Conservation (phyloP, 495 filamentous ascomycete species). For the Podospora anserina region DNA sequence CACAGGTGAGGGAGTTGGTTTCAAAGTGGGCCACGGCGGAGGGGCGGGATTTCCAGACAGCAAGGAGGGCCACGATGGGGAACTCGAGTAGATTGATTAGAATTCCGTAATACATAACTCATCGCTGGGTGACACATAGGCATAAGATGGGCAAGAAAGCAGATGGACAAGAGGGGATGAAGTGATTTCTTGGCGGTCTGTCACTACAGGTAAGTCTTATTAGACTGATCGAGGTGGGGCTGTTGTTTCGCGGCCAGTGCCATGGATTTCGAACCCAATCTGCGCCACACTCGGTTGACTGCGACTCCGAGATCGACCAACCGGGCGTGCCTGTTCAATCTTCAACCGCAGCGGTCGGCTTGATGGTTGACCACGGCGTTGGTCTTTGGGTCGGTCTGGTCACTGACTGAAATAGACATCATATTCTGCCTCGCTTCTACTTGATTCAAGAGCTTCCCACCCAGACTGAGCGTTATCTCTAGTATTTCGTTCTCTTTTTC, state of each 20-base stretch:
- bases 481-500: background rate
- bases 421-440: background rate
- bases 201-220: no score
- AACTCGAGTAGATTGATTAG: background rate
- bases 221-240: background rate
- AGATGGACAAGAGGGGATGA: background rate
- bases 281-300: background rate
- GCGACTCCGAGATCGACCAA: background rate
- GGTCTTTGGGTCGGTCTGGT: background rate
- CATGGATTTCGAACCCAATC: background rate
- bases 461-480: background rate
- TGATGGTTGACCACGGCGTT: background rate
- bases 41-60: background rate
- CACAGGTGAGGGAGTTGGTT: background rate
- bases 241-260: background rate
- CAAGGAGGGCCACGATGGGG: background rate
- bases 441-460: background rate
- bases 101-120: background rate
- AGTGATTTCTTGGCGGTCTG: background rate
- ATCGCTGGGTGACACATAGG: no score
- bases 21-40: conserved; percentile 2
- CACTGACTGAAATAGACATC: background rate
- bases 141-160: no score
- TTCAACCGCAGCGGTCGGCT: background rate
- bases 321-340: background rate